These are phyloP conservation scores for Saturnispora hagleri DNA, from an alignment of 805 yeast genomes.

Conservation along the genomic window DNA sequence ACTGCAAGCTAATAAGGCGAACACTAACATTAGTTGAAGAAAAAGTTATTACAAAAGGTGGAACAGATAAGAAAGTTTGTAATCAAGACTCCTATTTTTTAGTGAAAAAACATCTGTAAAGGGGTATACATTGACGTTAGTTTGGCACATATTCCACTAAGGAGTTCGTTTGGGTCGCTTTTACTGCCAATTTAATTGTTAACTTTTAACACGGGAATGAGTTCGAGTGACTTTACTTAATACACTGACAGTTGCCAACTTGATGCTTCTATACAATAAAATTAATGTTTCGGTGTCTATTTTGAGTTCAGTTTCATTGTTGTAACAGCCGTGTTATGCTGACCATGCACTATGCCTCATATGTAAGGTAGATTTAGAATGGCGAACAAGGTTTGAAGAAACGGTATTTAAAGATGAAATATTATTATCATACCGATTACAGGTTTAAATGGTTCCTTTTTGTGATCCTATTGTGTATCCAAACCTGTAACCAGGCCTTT, in stretches of 20 bases:
- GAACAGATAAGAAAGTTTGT: background rate
- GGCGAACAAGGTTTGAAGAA: background rate
- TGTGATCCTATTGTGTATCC: too few relatives aligned
- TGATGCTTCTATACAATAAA: background rate
- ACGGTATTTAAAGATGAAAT: background rate
- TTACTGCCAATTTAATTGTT: too few relatives aligned
- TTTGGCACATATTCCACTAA: too few relatives aligned
- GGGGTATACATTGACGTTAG: background rate
- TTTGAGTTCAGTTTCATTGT: background rate
- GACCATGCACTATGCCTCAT: background rate
- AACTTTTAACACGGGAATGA: too few relatives aligned
- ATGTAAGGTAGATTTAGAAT: background rate
- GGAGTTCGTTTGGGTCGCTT: too few relatives aligned
- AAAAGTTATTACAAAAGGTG: background rate
- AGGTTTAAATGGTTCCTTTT: too few relatives aligned
- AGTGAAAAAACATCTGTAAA: background rate
- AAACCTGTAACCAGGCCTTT: too few relatives aligned
- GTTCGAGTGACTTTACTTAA: too few relatives aligned
- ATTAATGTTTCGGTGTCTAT: background rate
- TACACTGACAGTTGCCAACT: too few relatives aligned
- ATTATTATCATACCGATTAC: too few relatives aligned
- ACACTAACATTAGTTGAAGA: background rate
- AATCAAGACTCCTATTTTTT: background rate
- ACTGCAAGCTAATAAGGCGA: background rate
- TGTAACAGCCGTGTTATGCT: background rate